A percentile compares a stretch with the other conserved stretches of the same genome.
These are phyloP conservation scores for Brassica carinata DNA, from an alignment of 345 rosid species.

Conservation along the genomic window DNA sequence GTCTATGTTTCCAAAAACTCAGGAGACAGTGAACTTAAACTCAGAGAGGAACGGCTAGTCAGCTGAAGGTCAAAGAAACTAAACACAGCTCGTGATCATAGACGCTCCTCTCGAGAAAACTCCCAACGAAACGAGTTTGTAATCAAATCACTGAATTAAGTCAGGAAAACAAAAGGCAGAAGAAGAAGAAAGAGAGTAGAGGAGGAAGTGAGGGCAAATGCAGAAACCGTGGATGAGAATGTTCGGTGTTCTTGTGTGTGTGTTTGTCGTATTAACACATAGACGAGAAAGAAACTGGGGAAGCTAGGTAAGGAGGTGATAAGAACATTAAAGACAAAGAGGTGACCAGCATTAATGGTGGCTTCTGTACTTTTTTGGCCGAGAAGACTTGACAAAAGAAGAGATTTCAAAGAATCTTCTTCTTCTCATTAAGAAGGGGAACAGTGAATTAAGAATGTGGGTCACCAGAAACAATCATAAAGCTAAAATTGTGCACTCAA, in stretches of 20 bases:
- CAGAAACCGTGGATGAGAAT: conserved; percentile 25
- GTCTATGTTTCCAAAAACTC: conserved; percentile 8
- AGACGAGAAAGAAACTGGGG: conserved; percentile 32
- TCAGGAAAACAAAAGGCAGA: conserved; percentile 1
- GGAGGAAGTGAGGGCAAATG: conserved; percentile 21
- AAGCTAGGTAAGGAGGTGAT: conserved; percentile 35
- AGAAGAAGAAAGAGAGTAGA: not conserved
- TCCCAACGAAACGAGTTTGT: conserved; percentile 19
- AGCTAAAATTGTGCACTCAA: conserved; percentile 40
- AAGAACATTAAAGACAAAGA: conserved; percentile 34
- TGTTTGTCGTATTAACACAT: conserved; percentile 37
- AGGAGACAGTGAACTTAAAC: conserved; percentile 6
- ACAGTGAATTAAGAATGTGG: conserved; percentile 32
- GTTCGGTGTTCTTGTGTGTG: conserved; percentile 30
- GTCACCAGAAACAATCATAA: conserved; percentile 37
- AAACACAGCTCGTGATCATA: conserved; percentile 39
- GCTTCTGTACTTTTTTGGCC: conserved; percentile 17
- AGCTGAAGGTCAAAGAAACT: conserved; percentile 23
- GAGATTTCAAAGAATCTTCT: conserved; percentile 34
- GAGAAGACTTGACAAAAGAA: conserved; percentile 16
- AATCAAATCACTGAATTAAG: conserved; percentile 10
- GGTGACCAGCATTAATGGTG: conserved; percentile 42
- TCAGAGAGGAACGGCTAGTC: conserved; percentile 21
- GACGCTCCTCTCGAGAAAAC: conserved; percentile 23
- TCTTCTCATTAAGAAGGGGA: conserved; percentile 28